These are phyloP conservation scores for Hypoxylon sp. DNA, from an alignment of 2,329 filamentous ascomycete species.

Conservation along the genomic window DNA sequence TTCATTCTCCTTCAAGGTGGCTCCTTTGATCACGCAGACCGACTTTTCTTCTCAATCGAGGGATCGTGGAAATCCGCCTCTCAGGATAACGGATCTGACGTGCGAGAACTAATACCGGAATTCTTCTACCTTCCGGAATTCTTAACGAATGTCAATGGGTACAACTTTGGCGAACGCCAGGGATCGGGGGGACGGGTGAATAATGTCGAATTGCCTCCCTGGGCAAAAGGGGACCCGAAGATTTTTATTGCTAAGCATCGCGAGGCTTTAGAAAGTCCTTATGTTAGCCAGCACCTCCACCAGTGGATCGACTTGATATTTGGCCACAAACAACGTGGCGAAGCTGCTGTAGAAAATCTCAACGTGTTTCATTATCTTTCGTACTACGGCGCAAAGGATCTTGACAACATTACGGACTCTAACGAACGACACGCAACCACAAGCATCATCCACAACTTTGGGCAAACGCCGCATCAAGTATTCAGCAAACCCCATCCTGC, in stretches of 20 bases:
- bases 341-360: constrained; percentile 86
- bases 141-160: constrained; percentile 89
- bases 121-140: constrained; percentile 98
- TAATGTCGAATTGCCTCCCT: constrained; percentile 87
- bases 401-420: constrained; percentile 89
- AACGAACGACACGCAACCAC: constrained; percentile 89
- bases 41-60: constrained; percentile 91
- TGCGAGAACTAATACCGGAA: constrained; percentile 92
- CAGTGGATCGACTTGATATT: constrained; percentile 97
- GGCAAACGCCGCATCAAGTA: constrained; percentile 95
- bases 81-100: constrained; percentile 88
- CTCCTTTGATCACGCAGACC: constrained; percentile 93
- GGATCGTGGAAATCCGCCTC: constrained; percentile 93
- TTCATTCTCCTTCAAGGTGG: constrained; percentile 96
- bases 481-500: constrained; percentile 82
- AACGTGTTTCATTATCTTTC: constrained; percentile 98
- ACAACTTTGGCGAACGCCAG: constrained; percentile 90
- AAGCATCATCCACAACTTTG: constrained; percentile 97
- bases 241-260: constrained; percentile 96
- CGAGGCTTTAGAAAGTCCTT: constrained; percentile 92
- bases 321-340: constrained; percentile 90
- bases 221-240: constrained; percentile 95
- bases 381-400: constrained; percentile 90
- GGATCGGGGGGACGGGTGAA: constrained; percentile 82
- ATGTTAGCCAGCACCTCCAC: constrained; percentile 89